Percentiles rank a stretch among this genome's conserved stretches.
phyloP scores from a whole-genome alignment of 2,329 filamentous ascomycete species.

The Cladobotryum mycophilum region DNA sequence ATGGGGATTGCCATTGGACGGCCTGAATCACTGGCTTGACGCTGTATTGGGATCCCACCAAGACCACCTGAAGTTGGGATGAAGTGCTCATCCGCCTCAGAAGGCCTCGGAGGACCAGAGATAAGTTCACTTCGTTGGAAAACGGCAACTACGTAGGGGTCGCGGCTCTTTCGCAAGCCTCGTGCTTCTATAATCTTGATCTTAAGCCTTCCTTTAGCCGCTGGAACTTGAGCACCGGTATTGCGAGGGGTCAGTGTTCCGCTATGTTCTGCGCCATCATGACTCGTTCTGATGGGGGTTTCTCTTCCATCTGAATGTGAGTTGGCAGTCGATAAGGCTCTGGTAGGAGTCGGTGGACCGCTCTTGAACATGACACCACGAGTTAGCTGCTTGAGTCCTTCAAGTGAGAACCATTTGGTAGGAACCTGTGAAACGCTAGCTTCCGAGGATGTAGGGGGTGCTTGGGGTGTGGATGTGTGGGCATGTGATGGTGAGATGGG shows the following conservation, averaged over 20 bases:
- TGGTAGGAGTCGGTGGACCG: constrained; percentile 82
- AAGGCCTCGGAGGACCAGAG: constrained; percentile 69
- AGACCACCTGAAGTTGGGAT: constrained; percentile 40
- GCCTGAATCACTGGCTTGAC: constrained; percentile 74
- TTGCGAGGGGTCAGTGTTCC: constrained; percentile 48
- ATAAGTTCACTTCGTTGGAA: constrained; percentile 97
- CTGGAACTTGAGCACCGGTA: constrained; percentile 57
- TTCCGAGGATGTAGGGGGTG: constrained; percentile 45
- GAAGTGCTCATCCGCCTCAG: constrained; percentile 54
- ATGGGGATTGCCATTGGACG: constrained; percentile 91
- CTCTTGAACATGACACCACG: constrained; percentile 70
- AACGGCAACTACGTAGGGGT: constrained; percentile 93
- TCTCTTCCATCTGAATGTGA: constrained; percentile 42
- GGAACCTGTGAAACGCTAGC: constrained; percentile 31
- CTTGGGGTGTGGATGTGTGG: constrained; percentile 17
- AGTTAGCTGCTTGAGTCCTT: constrained; percentile 83
- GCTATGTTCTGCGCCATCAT: constrained; percentile 40
- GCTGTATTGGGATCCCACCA: constrained; percentile 55
- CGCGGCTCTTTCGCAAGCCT: constrained; percentile 71
- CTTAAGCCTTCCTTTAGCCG: constrained; percentile 78
- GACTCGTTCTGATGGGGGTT: constrained; percentile 32
- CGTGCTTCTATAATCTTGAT: constrained; percentile 85
- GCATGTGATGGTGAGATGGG: constrained; percentile 13
- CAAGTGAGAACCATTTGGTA: constrained; percentile 56
- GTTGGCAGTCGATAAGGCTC: constrained; percentile 66